Evolutionary conservation across 352 stramenopile genomes (phyloP), one percentile per base, ranked within the genome.

Genomic region (Phytophthora megakarya): DNA sequence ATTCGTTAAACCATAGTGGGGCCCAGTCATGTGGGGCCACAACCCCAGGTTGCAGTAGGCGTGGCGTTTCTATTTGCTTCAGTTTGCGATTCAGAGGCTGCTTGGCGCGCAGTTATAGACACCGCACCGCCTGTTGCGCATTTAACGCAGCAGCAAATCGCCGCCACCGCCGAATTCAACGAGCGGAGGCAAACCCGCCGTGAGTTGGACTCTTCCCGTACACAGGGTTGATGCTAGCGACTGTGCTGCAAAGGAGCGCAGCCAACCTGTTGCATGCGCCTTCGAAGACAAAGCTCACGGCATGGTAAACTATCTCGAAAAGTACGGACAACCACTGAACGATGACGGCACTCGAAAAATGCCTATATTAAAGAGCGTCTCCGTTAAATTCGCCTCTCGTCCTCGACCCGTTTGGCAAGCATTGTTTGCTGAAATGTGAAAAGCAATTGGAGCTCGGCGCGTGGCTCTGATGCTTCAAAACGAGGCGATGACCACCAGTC

Each of bases 1-100:
- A 18, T 37, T 57, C 54, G 58, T 67, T 67, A 67, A 67, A 67
- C 60, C 26, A 55, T 67, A 67, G 18, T 55, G 60, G 22, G 26
- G 44, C 5, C 50, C 11, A 67, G 60, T 67, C 23, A 51, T 45
- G 28, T 33, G 5, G 4, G 35, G 5, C 13, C 48, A 43, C 62
- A 65, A 52, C 62, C 57, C 55, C 56, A 70, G 26, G 19, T 70
- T 66, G 62, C 62, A 65, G 54, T 70, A 65, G 38, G 21, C 12
- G 12, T 18, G 26, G 21, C 54, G 52, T 69, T 45, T 64, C 52
- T 63, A 35, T 69, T 26, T 69, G 61, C 53, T 69, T 69, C 61
- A 69, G 52, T 53, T 61, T 58, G 35, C 39, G 54, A 21, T 46
- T 67, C 49, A 61, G 47, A 25, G 39, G 62, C 62, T 70, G 62